Base-by-base conservation (phyloP, 148 eudicot species). In the Amaranthus palmeri region DNA sequence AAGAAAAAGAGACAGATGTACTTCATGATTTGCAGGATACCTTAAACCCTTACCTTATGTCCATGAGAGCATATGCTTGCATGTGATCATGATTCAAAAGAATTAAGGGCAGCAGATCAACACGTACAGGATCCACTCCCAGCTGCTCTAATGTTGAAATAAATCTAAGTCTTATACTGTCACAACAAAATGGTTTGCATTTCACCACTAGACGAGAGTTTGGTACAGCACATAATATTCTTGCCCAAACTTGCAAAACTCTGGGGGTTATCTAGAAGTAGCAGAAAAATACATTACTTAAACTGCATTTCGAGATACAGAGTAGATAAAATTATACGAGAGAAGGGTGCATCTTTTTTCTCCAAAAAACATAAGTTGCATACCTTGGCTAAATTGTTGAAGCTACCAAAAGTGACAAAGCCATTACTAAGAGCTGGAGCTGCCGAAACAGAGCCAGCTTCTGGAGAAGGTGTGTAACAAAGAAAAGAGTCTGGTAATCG, bases 41-140 rank as follows among this genome's bases (percentile, higher is more conserved):
- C 3, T 52, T 10, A 8, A 44, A 42, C 59, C 50, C 45, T 62
- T 84, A 95, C 99, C 99, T 95, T 18, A 95, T 87, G 80, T 95
- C 99, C 97, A 95, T 95, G 47, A 92, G 92, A 75, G 93, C 80
- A 88, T 95, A 95, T 55, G 99, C 86, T 84, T 95, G 99, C 99
- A 95, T 85, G 79, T 95, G 99, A 75, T 95, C 99, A 77, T 91
- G 99, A 84, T 95, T 95, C 64, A 95, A 85, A 81, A 95, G 96
- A 81, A 95, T 95, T 60, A 95, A 76, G 63, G 99, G 99, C 83
- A 95, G 81, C 70, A 95, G 90, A 79, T 95, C 99, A 76, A 95
- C 90, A 67, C 99, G 96, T 49, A 77, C 83, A 54, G 99, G 74
- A 59, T 95, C 96, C 85, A 95, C 87, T 9, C 99, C 99, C 80